Evolutionary conservation across 2,329 filamentous ascomycete genomes (phyloP).

Genomic region (Sporothrix mexicana): DNA sequence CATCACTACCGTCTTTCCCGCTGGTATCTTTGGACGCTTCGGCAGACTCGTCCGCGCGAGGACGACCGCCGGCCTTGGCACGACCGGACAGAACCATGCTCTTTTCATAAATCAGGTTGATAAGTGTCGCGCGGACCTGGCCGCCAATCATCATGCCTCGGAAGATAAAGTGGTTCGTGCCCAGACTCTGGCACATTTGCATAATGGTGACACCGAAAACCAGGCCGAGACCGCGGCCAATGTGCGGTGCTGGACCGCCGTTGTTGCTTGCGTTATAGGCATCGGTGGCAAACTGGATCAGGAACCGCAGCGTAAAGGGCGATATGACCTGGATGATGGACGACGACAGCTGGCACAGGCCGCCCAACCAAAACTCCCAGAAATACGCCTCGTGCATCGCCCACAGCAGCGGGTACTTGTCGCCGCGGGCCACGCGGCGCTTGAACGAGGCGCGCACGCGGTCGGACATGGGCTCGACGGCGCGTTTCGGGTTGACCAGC

Average conservation of each 20-base stretch:
- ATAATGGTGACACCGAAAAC: conserved; percentile 84
- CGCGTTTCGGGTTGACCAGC: conserved; percentile 81
- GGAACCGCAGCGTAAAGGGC: conserved; percentile 82
- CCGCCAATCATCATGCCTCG: conserved; percentile 91
- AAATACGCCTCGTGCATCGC: conserved; percentile 87
- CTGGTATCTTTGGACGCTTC: background rate
- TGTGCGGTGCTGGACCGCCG: conserved; percentile 63
- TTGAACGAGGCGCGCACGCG: conserved; percentile 73
- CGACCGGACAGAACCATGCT: conserved; percentile 86
- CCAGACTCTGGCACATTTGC: conserved; percentile 81
- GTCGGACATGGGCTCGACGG: conserved; percentile 70
- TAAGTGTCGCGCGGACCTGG: conserved; percentile 78
- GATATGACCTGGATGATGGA: conserved; percentile 79
- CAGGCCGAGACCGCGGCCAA: conserved; percentile 79
- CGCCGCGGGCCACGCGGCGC: conserved; percentile 68
- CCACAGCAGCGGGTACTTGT: conserved; percentile 75
- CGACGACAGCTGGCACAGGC: conserved; percentile 74
- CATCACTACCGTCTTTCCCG: background rate
- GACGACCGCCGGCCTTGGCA: conserved; percentile 78
- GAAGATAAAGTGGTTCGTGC: conserved; percentile 90
- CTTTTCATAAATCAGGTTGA: conserved; percentile 89
- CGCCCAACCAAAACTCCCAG: conserved; percentile 83
- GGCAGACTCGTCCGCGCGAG: conserved; percentile 28
- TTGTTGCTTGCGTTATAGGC: conserved; percentile 70
- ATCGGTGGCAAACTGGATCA: conserved; percentile 83